Evolutionary conservation across 129 eudicot genomes (phyloP), one percentile per base, ranked within the genome.

Genomic region (Helianthus tuberosus): DNA sequence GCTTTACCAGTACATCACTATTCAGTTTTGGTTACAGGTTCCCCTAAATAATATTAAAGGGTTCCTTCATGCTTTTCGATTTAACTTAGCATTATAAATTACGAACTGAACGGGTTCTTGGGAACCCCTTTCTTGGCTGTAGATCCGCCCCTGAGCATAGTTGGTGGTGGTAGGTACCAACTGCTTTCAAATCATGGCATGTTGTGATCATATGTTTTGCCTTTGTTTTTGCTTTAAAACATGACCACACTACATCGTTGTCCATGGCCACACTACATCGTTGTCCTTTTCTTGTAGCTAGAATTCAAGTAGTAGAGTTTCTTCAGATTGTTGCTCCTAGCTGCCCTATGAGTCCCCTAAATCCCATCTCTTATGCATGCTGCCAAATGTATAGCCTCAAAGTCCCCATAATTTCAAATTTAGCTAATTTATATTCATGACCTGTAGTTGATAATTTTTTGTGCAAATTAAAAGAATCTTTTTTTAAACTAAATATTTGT

Each of bases 221-320:
- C 44, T 71, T 78, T 78, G 43, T 71, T 17, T 12, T 78, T 71
- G 77, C 63, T 71, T 49, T 4, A n/a, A 6, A 6, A 65, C 44
- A 52, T 64, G 59, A 44, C 17, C 23, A 20, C 23, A 20, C 23
- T 20, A 13, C 23, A 16, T 17, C 63, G 14, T 25, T 71, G 72
- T 71, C 77, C 39, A 52, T 64, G 59, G 29, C 17, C 23, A 20
- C 23, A 20, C 23, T 20, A 13, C 23, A 16, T 17, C 63, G 14
- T 25, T 71, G 72, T 71, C 77, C 39, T 51, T 25, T 77, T 32
- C 55, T 32, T 52, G n/a, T 77, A 76, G 66, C 82, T 50, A 78
- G 72, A 70, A n/a, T 77, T 50, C 64, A 44, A 70, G 39, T 61
- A 77, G 75, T 57, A 67, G 80, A 71, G 71, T 29, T 44, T 1